Percentiles rank a stretch among this genome's conserved stretches.
These are phyloP conservation scores for Beauveria medogensis DNA, from an alignment of 2,329 filamentous ascomycete species.

Conservation along the genomic window DNA sequence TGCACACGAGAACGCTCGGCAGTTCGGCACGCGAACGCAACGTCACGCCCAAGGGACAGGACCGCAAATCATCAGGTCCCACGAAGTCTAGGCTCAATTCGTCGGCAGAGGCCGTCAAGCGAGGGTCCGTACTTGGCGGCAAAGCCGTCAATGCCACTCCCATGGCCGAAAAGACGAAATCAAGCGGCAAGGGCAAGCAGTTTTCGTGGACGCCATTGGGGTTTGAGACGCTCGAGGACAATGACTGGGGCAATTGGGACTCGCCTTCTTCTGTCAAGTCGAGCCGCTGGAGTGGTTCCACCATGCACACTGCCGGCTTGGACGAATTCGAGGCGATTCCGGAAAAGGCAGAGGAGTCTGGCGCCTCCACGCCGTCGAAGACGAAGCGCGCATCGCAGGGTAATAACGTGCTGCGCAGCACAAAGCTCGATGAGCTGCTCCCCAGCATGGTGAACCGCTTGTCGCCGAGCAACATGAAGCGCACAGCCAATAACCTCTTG, in stretches of 20 bases:
- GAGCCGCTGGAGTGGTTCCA: conserved; percentile 57
- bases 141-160: conserved; percentile 15
- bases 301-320: conserved; percentile 32
- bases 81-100: conserved; percentile 34
- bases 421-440: conserved; percentile 47
- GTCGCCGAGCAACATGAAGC: conserved; percentile 68
- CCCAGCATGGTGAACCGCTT: conserved; percentile 67
- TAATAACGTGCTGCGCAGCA: conserved; percentile 27
- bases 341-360: conserved; percentile 39
- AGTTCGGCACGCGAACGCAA: conserved; percentile 16
- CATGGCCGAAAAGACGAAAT: conserved; percentile 28
- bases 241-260: conserved; percentile 60
- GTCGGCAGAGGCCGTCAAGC: conserved; percentile 31
- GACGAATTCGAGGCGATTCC: conserved; percentile 39
- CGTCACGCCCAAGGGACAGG: conserved; percentile 17
- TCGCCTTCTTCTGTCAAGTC: conserved; percentile 45
- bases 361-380: conserved; percentile 40
- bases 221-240: conserved; percentile 50
- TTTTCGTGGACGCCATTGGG: conserved; percentile 54
- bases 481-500: conserved; percentile 78
- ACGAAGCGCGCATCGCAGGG: conserved; percentile 24
- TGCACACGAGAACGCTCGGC: neutral
- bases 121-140: conserved; percentile 16
- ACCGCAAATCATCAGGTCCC: conserved; percentile 40
- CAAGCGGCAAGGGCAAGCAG: conserved; percentile 36